phyloP scores from a whole-genome alignment of 148 eudicot genomes.

The Cornus florida region DNA sequence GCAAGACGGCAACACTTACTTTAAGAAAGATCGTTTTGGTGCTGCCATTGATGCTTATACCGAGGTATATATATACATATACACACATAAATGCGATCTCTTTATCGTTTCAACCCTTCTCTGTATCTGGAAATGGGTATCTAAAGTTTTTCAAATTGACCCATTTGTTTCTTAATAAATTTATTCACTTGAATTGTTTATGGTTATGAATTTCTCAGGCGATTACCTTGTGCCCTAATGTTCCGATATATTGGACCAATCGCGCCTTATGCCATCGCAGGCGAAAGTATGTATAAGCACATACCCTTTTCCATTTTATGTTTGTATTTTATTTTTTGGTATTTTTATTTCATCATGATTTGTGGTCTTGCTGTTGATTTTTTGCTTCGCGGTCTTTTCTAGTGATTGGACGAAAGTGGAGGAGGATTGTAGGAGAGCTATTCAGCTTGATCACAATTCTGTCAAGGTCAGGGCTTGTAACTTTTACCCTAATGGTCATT shows the following conservation, averaged over 20 bases:
- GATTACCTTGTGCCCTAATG: constrained; percentile 81
- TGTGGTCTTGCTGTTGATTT: background rate
- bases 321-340: background rate
- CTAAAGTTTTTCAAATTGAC: no score
- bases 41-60: constrained; percentile 99
- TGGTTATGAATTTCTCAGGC: constrained; percentile 39
- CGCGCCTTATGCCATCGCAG: constrained; percentile 81
- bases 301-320: background rate
- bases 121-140: no score
- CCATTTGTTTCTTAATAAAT: background rate
- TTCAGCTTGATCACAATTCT: constrained; percentile 70
- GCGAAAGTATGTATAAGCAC: constrained; percentile 52
- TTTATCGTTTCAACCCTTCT: background rate
- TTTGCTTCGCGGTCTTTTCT: background rate
- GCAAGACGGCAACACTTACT: constrained; percentile 67
- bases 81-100: no score
- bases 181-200: background rate
- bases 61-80: constrained; percentile 41
- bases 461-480: constrained; percentile 56
- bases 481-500: background rate
- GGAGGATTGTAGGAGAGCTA: constrained; percentile 79
- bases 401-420: constrained; percentile 86
- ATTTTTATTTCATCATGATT: background rate
- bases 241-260: constrained; percentile 80
- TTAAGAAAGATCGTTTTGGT: constrained; percentile 59